Percentiles rank a stretch among this genome's conserved stretches.
Evolutionary conservation across 345 rosid genomes (phyloP).

Genomic region (Euclidium syriacum): DNA sequence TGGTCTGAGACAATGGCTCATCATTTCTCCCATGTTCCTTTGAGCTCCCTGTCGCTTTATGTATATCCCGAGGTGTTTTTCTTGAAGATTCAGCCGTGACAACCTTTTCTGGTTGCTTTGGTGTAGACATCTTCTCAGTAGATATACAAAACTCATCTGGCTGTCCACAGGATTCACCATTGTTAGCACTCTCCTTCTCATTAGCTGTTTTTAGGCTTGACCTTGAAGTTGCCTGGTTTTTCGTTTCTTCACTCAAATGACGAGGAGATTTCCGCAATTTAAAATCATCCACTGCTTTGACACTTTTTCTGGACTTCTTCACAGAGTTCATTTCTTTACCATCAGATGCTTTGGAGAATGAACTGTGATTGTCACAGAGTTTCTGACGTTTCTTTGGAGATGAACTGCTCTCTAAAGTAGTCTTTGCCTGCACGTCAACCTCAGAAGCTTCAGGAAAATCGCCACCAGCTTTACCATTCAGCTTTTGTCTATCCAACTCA

Average conservation of each 20-base stretch:
- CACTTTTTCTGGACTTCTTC: constrained; percentile 20
- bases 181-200: constrained; percentile 13
- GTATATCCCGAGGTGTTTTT: constrained; percentile 37
- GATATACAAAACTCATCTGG: neutral
- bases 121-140: constrained; percentile 10
- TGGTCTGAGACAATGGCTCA: constrained; percentile 23
- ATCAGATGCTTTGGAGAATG: constrained; percentile 7
- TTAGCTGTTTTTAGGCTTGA: neutral
- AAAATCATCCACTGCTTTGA: constrained; percentile 1
- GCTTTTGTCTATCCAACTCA: constrained; percentile 3
- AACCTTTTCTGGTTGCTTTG: constrained; percentile 16
- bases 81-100: constrained; percentile 21
- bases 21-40: constrained; percentile 25
- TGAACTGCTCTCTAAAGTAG: constrained; percentile 6
- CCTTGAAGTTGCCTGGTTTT: constrained; percentile 6
- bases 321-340: constrained; percentile 3
- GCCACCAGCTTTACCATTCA: constrained; percentile 17
- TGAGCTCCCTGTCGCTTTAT: constrained; percentile 25
- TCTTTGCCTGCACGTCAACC: constrained; percentile 18
- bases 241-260: constrained; percentile 6
- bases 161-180: constrained; percentile 11
- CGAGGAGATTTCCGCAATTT: constrained; percentile 21
- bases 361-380: constrained; percentile 1
- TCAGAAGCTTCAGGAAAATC: constrained; percentile 8
- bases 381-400: constrained; percentile 27